These are phyloP conservation scores for Hypoxylon crocopeplum DNA, from an alignment of 495 filamentous ascomycete genomes.

Conservation along the genomic window DNA sequence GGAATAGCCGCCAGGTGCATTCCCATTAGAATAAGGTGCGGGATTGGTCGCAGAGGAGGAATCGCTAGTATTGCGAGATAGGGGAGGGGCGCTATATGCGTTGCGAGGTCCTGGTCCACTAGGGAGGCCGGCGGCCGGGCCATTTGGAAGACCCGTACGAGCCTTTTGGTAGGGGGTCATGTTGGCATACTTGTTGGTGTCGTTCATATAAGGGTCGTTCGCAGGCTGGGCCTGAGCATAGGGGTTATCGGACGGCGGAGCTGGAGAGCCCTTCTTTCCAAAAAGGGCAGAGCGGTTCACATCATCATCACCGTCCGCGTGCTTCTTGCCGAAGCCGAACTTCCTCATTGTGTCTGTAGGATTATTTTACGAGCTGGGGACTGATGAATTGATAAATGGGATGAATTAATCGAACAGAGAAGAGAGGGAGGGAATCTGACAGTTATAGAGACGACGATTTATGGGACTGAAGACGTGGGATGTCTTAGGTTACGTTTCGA, in stretches of 20 bases:
- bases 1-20: constrained; percentile 54
- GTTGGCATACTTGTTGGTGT: constrained; percentile 50
- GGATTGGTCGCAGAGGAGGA: constrained; percentile 25
- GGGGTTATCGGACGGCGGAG: constrained; percentile 64
- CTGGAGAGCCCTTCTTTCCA: constrained; percentile 68
- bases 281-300: constrained; percentile 66
- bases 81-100: constrained; percentile 31
- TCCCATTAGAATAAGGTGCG: constrained; percentile 32
- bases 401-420: constrained; percentile 1
- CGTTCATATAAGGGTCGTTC: constrained; percentile 69
- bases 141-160: constrained; percentile 36
- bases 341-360: constrained; percentile 61
- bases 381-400: constrained; percentile 5
- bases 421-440: background rate
- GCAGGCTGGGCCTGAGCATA: constrained; percentile 69
- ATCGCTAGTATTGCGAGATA: constrained; percentile 24
- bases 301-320: constrained; percentile 63
- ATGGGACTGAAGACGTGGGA: constrained; percentile 31
- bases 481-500: constrained; percentile 43
- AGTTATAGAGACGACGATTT: constrained; percentile 26
- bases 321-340: constrained; percentile 71
- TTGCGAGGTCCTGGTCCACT: constrained; percentile 44
- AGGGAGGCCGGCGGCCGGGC: constrained; percentile 42
- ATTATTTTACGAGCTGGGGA: constrained; percentile 2
- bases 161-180: constrained; percentile 47